These are phyloP conservation scores for Pseudozyma sp. DNA, from an alignment of 1,284 basidiomycete species.

Conservation along the genomic window DNA sequence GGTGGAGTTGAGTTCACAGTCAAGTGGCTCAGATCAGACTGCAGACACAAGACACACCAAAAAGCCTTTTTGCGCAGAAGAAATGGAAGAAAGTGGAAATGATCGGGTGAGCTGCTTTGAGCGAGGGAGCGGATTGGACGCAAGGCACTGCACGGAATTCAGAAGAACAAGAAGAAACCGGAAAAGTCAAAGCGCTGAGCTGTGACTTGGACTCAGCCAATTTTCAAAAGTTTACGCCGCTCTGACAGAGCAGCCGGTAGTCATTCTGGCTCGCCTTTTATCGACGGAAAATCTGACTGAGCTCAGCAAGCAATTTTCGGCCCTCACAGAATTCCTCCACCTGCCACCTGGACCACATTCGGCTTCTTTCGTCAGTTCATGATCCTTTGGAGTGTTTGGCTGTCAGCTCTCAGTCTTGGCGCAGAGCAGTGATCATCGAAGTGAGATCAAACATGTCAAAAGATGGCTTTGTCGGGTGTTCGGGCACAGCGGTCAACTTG, in stretches of 20 bases:
- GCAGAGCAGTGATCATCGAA: not conserved
- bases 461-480: not conserved
- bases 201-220: not conserved
- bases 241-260: too few relatives aligned
- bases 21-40: constrained; percentile 4
- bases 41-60: constrained; percentile 2
- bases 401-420: not conserved
- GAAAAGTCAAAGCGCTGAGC: constrained; percentile 1
- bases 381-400: not conserved
- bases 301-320: constrained; percentile 21
- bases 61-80: not conserved
- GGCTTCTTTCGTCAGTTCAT: not conserved
- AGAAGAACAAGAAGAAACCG: not conserved
- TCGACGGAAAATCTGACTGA: constrained; percentile 19
- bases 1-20: constrained; percentile 26
- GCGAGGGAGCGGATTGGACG: constrained; percentile 15
- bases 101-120: constrained; percentile 7
- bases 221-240: not conserved
- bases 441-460: not conserved
- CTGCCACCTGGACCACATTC: not conserved
- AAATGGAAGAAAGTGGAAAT: constrained; percentile 22
- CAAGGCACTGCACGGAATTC: not conserved
- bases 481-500: constrained; percentile 16
- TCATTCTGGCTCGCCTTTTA: constrained; percentile 1
- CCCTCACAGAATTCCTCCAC: not conserved